Evolutionary conservation across 257 asterid genomes (phyloP).

Genomic region (Datura wrightii): DNA sequence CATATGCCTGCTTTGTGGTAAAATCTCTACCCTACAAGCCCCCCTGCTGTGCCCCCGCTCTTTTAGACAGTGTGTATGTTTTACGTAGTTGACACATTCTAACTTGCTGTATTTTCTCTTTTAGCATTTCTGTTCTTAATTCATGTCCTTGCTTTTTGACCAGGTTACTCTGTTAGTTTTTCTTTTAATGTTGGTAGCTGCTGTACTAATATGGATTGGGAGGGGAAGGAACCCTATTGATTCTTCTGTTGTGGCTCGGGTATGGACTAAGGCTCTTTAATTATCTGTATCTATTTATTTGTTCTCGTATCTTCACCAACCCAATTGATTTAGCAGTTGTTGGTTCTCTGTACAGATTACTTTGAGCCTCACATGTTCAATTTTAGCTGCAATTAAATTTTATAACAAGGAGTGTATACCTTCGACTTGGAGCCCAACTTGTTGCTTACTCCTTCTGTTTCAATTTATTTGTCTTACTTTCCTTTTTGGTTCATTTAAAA

Average conservation of each 20-base stretch:
- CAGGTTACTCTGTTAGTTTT: slow-evolving; percentile 76
- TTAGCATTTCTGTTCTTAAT: slow-evolving; percentile 29
- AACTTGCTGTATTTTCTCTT: slow-evolving; percentile 9
- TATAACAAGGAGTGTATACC: background rate
- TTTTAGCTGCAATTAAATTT: slow-evolving; percentile 8
- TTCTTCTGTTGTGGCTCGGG: slow-evolving; percentile 82
- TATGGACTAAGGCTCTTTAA: slow-evolving; percentile 39
- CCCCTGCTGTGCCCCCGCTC: background rate
- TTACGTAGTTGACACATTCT: background rate
- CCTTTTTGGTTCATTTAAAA: too few relatives aligned
- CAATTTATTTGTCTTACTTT: too few relatives aligned
- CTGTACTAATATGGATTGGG: slow-evolving; percentile 87
- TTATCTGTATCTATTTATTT: background rate
- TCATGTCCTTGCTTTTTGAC: slow-evolving; percentile 34
- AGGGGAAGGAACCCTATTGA: slow-evolving; percentile 62
- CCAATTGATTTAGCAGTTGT: background rate
- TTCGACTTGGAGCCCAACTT: slow-evolving; percentile 1
- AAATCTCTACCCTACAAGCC: background rate
- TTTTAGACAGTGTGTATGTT: background rate
- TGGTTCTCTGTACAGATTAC: background rate
- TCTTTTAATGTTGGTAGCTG: slow-evolving; percentile 67
- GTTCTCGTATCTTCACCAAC: slow-evolving; percentile 17
- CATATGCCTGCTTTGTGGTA: background rate
- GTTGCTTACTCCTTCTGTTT: background rate
- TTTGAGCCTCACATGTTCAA: background rate